Evolutionary conservation across 2,329 filamentous ascomycete genomes (phyloP).

Genomic region (Ophiocordyceps sinensis): DNA sequence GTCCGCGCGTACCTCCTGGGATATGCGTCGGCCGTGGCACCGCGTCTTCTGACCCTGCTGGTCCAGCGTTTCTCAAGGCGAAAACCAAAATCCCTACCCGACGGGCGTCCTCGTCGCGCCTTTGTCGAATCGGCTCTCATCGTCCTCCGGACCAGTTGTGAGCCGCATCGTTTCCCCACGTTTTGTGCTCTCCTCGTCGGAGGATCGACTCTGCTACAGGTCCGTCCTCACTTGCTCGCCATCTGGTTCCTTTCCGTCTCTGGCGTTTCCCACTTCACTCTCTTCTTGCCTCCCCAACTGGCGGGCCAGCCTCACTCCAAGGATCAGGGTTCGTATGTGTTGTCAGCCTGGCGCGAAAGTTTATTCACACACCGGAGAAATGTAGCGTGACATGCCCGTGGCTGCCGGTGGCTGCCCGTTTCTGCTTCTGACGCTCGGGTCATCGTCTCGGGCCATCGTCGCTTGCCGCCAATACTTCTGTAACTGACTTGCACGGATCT

Average conservation of each 20-base stretch:
- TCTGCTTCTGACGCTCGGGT: too few relatives aligned
- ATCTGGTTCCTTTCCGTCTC: neutral
- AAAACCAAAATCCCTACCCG: slow-evolving; percentile 5
- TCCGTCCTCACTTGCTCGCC: slow-evolving; percentile 13
- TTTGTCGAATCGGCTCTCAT: slow-evolving; percentile 18
- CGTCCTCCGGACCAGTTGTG: slow-evolving; percentile 36
- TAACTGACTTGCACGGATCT: too few relatives aligned
- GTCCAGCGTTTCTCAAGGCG: slow-evolving; percentile 29
- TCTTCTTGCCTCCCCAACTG: too few relatives aligned
- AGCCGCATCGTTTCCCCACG: slow-evolving; percentile 42
- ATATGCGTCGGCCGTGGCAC: slow-evolving; percentile 43
- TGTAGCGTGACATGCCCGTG: too few relatives aligned
- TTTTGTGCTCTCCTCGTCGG: slow-evolving; percentile 48
- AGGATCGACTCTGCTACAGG: slow-evolving; percentile 46
- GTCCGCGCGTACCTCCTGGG: slow-evolving; percentile 45
- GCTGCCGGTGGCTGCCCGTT: too few relatives aligned
- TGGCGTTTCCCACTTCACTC: neutral
- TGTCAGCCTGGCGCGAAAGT: too few relatives aligned
- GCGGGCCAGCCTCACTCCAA: too few relatives aligned
- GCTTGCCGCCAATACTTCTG: too few relatives aligned
- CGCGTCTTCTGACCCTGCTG: slow-evolving; percentile 39
- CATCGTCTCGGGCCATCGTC: too few relatives aligned
- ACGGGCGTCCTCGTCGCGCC: slow-evolving; percentile 5
- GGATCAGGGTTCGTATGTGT: too few relatives aligned
- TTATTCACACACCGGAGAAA: too few relatives aligned